Evolutionary conservation across 768 basidiomycete species (phyloP).

Genomic region (Xerocomus brunneocitrinus): DNA sequence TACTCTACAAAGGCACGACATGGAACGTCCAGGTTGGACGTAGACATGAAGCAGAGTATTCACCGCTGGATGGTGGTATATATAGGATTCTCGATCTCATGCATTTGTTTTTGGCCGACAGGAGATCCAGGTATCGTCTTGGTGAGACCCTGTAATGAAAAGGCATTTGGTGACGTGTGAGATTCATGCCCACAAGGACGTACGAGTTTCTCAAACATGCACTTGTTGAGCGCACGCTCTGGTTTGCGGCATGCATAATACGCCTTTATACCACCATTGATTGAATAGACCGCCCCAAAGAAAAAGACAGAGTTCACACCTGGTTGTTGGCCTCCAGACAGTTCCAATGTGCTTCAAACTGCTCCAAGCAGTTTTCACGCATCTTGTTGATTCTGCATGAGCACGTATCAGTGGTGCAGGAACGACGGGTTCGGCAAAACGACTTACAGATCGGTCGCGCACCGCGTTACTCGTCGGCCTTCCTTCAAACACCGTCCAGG

Average conservation of each 20-base stretch:
- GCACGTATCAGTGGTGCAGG: not conserved
- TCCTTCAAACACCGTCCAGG: conserved; percentile 94
- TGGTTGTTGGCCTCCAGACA: conserved; percentile 96
- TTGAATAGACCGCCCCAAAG: not conserved
- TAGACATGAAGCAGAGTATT: conserved; percentile 4
- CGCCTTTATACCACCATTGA: conserved; percentile 47
- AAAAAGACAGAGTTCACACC: conserved; percentile 42
- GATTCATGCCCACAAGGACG: conserved; percentile 29
- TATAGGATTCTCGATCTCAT: conserved; percentile 84
- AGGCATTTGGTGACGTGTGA: not conserved
- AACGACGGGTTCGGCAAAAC: not conserved
- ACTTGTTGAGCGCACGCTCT: conserved; percentile 84
- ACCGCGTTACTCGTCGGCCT: conserved; percentile 91
- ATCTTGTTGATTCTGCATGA: conserved; percentile 79
- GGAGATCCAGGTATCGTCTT: conserved; percentile 92
- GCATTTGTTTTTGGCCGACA: conserved; percentile 74
- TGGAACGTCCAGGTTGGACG: not conserved
- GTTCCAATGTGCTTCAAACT: conserved; percentile 90
- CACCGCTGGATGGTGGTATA: conserved; percentile 84
- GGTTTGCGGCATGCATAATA: conserved; percentile 86
- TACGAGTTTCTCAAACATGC: conserved; percentile 95
- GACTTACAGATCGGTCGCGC: conserved; percentile 88
- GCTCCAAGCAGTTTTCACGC: conserved; percentile 81
- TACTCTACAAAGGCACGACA: conserved; percentile 19
- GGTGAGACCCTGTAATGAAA: conserved; percentile 64